Evolutionary conservation across 2,329 filamentous ascomycete species (phyloP).

Genomic region (Aspergillus felis): DNA sequence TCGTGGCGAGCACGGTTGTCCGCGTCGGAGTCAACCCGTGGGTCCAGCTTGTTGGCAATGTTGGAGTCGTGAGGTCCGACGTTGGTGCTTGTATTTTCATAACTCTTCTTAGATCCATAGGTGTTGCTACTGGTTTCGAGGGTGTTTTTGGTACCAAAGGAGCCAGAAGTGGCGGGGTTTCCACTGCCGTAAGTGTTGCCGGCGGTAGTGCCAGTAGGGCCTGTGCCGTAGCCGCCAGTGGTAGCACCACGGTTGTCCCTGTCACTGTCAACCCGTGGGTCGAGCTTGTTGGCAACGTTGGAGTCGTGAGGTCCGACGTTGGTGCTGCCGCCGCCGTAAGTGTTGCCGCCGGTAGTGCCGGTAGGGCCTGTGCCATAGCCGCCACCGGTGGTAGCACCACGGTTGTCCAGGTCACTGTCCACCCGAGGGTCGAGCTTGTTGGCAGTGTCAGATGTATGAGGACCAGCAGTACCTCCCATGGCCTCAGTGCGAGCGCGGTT

Average conservation of each 20-base stretch:
- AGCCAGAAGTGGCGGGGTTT: conserved; percentile 1
- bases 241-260: too few relatives aligned
- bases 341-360: too few relatives aligned
- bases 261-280: too few relatives aligned
- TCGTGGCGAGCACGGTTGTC: conserved; percentile 6
- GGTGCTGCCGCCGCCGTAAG: too few relatives aligned
- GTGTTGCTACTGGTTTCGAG: not conserved
- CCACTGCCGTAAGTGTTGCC: not conserved
- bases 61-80: conserved; percentile 26
- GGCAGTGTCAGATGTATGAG: not conserved
- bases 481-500: conserved; percentile 7
- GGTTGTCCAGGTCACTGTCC: not conserved
- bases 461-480: not conserved
- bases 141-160: not conserved
- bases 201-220: too few relatives aligned
- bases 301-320: too few relatives aligned
- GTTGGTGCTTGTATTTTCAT: conserved; percentile 1
- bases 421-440: not conserved
- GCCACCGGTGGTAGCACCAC: not conserved
- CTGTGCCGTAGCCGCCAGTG: too few relatives aligned
- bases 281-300: too few relatives aligned
- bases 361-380: too few relatives aligned
- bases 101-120: not conserved
- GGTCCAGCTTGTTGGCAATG: conserved; percentile 19
- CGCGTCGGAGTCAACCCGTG: too few relatives aligned